Percentiles rank a stretch among this genome's conserved stretches.
phyloP scores from a whole-genome alignment of 2,329 filamentous ascomycete species.

The Alternaria triticina region DNA sequence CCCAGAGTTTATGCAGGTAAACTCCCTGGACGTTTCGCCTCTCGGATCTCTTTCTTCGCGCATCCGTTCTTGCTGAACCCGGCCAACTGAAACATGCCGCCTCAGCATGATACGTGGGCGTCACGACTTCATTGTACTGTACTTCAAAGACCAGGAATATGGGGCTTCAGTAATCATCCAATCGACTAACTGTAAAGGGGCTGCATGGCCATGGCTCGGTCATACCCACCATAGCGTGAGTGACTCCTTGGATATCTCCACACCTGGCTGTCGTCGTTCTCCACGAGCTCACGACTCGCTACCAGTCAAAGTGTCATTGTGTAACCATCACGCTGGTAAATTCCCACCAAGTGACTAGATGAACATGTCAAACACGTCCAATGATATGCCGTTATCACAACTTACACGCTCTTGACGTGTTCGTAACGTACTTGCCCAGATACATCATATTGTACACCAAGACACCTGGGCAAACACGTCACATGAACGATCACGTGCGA shows the following conservation, averaged over 20 bases:
- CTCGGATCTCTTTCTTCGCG: constrained; percentile 1
- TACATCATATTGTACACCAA: background rate
- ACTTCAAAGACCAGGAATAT: background rate
- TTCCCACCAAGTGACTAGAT: background rate
- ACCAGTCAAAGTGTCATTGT: background rate
- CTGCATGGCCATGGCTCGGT: background rate
- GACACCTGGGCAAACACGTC: background rate
- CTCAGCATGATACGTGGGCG: background rate
- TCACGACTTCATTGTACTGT: background rate
- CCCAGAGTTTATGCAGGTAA: constrained; percentile 2
- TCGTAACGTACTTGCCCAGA: background rate
- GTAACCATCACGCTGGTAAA: background rate
- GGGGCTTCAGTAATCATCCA: background rate
- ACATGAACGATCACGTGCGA: background rate
- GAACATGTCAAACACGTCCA: background rate
- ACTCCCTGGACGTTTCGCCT: constrained; percentile 10
- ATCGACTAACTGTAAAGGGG: background rate
- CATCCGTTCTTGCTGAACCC: constrained; percentile 3
- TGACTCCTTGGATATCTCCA: background rate
- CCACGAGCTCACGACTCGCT: constrained; percentile 1
- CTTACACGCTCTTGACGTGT: background rate
- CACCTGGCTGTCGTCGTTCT: background rate
- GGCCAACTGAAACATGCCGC: background rate
- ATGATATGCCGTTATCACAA: background rate
- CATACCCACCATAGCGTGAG: background rate